Base-by-base conservation (phyloP, 768 basidiomycete genomes). In the Mycena maculata region DNA sequence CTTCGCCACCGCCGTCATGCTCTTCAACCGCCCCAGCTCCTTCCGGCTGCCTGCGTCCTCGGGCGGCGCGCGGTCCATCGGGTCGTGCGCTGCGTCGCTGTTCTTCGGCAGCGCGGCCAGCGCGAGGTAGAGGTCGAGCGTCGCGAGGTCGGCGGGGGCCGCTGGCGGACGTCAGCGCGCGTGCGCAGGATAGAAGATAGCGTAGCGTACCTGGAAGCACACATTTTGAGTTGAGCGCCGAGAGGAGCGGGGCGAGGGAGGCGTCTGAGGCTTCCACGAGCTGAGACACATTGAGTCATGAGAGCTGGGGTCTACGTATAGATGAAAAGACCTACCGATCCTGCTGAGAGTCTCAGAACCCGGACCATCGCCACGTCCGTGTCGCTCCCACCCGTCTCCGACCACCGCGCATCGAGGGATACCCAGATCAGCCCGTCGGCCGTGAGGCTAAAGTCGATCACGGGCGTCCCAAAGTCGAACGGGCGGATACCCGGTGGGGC, bases 21-120 rank as follows among this genome's bases (percentile, higher is more conserved):
- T 86, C 75, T 84, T 87, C 53, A 86, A 74, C 39, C 87, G 77
- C 23, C 86, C 87, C 3, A 82, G 77, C 31, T 83, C 81, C 62
- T 84, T 82, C 73, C 80, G 85, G 33, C 82, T 85, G 31, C 56
- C 63, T 9, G 69, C 55, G 27, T 73, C 65, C 11, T 74, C 67
- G n/a, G 61, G 60, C 58, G 58, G 69, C 12, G 78, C 79, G 5
- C 76, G 75, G 44, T 77, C 76, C 68, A 79, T 80, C n/a, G 77
- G 79, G 55, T 84, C 83, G 58, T 83, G 81, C 41, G 84, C 84
- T 5, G 72, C 78, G 36, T 86, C 84, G 22, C 80, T 75, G 63
- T 84, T 82, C 73, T 93, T 93, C 4, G 92, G 91, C 65, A 93
- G 78, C 23, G 84, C 81, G 0, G 80, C 76, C 30, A 93, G 80